Evolutionary conservation across 371 early-diverging fungal genomes (phyloP), one percentile per base, ranked within the genome.

Genomic region (Syncephalastrum racemosum): DNA sequence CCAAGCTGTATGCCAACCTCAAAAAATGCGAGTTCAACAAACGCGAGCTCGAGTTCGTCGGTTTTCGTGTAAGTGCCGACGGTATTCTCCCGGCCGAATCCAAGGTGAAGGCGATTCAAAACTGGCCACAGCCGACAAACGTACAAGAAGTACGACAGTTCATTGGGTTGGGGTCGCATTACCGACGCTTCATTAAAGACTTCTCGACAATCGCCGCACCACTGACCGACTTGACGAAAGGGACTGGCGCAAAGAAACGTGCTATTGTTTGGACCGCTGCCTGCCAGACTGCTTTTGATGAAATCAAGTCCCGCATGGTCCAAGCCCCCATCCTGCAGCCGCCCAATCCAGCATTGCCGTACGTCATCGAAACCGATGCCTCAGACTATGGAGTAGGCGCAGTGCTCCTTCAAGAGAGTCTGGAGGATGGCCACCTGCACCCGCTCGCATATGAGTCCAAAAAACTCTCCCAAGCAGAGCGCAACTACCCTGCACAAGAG

Each of bases 61-160:
- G n/a, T n/a, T n/a, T n/a, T n/a, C n/a, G n/a, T n/a, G n/a, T n/a
- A n/a, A n/a, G n/a, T n/a, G n/a, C n/a, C n/a, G n/a, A n/a, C n/a
- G n/a, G n/a, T n/a, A 57, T 81, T 8, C 7, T 50, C 0, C 63
- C 64, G 3, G 56, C 63, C 19, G 47, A 44, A 1, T 23, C 15
- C 13, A 71, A 76, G 41, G 63, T 80, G 0, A 41, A 68, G 20
- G 68, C 65, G 0, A 39, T 85, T 5, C 25, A 50, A 15, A 52
- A 70, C 0, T 74, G 71, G 77, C 68, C 64, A 0, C 15, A 5
- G 1, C 82, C 81, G 5, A 61, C n/a, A 20, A 75, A 64, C 27
- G 69, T 67, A 0, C 63, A 50, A 22, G 69, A 77, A 40, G 56
- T 81, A 1, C 66, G 65, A 27, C 49, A 51, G 14, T 78, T 77